Base-by-base conservation (phyloP, 2,329 filamentous ascomycete species). In the Diaporthe batatas region DNA sequence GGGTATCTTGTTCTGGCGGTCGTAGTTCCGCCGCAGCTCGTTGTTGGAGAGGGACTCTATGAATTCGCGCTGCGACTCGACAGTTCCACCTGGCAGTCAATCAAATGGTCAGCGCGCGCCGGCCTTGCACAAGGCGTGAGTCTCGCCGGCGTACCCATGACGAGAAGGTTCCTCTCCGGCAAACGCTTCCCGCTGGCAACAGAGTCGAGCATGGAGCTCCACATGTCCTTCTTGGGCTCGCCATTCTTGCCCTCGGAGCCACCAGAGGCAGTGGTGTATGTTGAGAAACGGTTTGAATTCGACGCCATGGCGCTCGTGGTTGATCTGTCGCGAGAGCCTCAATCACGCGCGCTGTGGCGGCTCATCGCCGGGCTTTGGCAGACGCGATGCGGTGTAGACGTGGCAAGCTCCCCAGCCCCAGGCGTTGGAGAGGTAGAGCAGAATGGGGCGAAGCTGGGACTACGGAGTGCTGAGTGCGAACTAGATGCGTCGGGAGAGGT, bases 161-260 rank as follows among this genome's bases (percentile, higher is more conserved):
- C 91, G 54, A 98, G 84, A 75, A 98, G 84, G 81, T 95, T 97
- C 89, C 98, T 98, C 84, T 98, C 94, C 7, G 95, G 94, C 79
- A 98, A 85, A 77, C 93, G 90, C 86, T 96, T 97, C 77, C 94
- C 94, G 83, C 93, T 97, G 78, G 95, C 94, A 77, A 96, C 95
- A 69, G 91, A 92, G 82, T 97, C 94, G 77, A 98, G 88, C 93
- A 98, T 94, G 57, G 94, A 95, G 74, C 93, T 95, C 96, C 96
- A 98, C 83, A 98, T 92, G 81, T 97, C 94, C 83, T 94, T 94
- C 85, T 94, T 95, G 76, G 92, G 92, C 78, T 93, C 92, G 82
- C 86, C 89, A 84, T 90, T 88, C 76, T 87, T 88, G 78, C 84
- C 84, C 64, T 90, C 89, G 72, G 86, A 85, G 74, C 87, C 87